Percentiles rank a stretch among this genome's conserved stretches.
phyloP scores from a whole-genome alignment of 352 stramenopile species.

The Hyaloperonospora arabidopsidis region DNA sequence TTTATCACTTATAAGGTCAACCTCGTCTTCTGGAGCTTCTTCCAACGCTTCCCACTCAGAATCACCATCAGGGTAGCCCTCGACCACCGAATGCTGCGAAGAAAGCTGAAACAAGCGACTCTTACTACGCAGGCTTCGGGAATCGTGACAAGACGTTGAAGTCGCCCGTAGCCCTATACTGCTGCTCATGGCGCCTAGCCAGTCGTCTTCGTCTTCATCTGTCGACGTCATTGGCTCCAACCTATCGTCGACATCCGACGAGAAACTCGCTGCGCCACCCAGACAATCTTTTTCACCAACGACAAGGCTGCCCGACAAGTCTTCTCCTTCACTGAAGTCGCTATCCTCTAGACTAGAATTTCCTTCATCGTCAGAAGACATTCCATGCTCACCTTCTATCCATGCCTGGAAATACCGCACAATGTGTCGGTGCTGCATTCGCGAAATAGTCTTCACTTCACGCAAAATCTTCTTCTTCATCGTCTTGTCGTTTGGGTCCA shows the following conservation, averaged over 20 bases:
- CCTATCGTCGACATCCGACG: conserved; percentile 30
- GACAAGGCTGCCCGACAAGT: background rate
- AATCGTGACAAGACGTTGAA: conserved; percentile 59
- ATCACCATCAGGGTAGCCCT: conserved; percentile 42
- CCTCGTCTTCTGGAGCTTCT: conserved; percentile 40
- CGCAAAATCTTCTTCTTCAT: conserved; percentile 94
- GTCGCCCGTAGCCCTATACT: conserved; percentile 58
- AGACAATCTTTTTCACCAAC: conserved; percentile 23
- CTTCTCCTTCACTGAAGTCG: conserved; percentile 25
- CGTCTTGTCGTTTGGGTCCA: conserved; percentile 75
- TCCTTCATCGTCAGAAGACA: conserved; percentile 41
- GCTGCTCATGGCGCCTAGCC: conserved; percentile 60
- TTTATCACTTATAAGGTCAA: conserved; percentile 33
- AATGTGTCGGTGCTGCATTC: conserved; percentile 94
- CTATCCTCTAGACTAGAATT: conserved; percentile 35
- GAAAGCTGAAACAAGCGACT: conserved; percentile 32
- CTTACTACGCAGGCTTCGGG: conserved; percentile 40
- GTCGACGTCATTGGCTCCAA: conserved; percentile 31
- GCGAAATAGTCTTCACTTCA: conserved; percentile 94
- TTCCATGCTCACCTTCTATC: conserved; percentile 71
- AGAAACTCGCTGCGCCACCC: conserved; percentile 34
- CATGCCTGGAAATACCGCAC: conserved; percentile 90
- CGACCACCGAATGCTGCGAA: conserved; percentile 27
- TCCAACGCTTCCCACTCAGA: conserved; percentile 66
- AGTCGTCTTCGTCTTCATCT: conserved; percentile 73